Base-by-base conservation (phyloP, 495 filamentous ascomycete species). In the Entonaema liquescens region DNA sequence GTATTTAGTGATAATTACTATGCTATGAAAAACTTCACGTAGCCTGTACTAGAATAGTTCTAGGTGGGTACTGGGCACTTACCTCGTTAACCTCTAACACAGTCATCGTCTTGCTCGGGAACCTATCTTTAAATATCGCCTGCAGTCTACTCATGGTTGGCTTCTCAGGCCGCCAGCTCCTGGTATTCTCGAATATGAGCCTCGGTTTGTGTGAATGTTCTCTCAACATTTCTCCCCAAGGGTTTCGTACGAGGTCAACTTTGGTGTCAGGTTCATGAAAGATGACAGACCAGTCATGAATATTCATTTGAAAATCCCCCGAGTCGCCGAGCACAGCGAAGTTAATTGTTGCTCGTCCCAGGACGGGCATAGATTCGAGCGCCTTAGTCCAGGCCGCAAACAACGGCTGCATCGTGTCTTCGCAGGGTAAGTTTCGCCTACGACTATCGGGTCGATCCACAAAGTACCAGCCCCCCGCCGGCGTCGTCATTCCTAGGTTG, bases 321-420 rank as follows among this genome's bases (percentile, higher is more conserved):
- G 9, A 19, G n/a, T 25, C 11, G 0, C n/a, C 44, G 29, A 38
- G 5, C 12, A 63, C 15, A 2, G 2, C 1, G 21, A 53, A 63
- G 12, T 1, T 1, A 3, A 63, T 9, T 1, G 49, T 1, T 0
- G 60, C 49, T 0, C 42, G 19, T 17, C 55, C 49, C 0, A 63
- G 47, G 15, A 55, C 49, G 5, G 47, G 49, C 60, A 63, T 63
- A 3, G 12, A n/a, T 19, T 6, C 47, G 23, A 63, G 21, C 15
- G 49, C 60, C 21, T 54, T 29, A 7, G 60, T 49, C 60, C 60
- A 63, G 35, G 31, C 38, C 35, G 13, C 11, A n/a, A 63, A 63
- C 1, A 63, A 26, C 5, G 60, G 60, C 60, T 55, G 49, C 60
- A 54, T 5, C 21, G 47, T 63, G 6, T 63, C 60, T 0, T 63